These are phyloP conservation scores for Senna tora DNA, from an alignment of 306 rosid genomes.

Conservation along the genomic window DNA sequence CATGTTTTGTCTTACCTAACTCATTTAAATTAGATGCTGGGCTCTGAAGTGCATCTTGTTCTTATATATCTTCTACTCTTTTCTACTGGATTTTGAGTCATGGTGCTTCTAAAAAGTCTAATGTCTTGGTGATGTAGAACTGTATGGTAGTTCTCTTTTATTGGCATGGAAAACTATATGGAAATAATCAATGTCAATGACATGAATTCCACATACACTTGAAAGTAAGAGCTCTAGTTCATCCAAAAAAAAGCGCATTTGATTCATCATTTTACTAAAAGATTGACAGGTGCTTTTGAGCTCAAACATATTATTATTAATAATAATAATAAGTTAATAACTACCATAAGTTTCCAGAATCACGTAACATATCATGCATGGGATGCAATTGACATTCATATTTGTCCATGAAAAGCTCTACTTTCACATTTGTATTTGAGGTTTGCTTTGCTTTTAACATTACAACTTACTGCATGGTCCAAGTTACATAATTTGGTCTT, in stretches of 20 bases:
- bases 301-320: background rate
- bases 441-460: conserved; percentile 20
- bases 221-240: background rate
- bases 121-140: background rate
- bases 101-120: background rate
- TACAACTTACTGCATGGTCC: background rate
- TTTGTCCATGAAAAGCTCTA: background rate
- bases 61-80: background rate
- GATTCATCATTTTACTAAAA: background rate
- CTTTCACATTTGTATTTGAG: background rate
- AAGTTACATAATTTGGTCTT: conserved; percentile 19
- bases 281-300: background rate
- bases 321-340: too few relatives aligned
- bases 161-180: background rate
- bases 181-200: background rate
- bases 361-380: background rate
- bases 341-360: background rate
- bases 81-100: background rate
- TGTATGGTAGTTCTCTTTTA: background rate
- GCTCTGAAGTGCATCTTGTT: background rate
- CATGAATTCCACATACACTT: background rate
- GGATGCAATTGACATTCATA: background rate
- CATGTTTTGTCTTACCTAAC: conserved; percentile 14
- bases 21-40: background rate
- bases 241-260: background rate